A percentile compares a stretch with the other conserved stretches of the same genome.
Evolutionary conservation across 2,329 filamentous ascomycete species (phyloP).

Genomic region (Colletotrichum melonis): DNA sequence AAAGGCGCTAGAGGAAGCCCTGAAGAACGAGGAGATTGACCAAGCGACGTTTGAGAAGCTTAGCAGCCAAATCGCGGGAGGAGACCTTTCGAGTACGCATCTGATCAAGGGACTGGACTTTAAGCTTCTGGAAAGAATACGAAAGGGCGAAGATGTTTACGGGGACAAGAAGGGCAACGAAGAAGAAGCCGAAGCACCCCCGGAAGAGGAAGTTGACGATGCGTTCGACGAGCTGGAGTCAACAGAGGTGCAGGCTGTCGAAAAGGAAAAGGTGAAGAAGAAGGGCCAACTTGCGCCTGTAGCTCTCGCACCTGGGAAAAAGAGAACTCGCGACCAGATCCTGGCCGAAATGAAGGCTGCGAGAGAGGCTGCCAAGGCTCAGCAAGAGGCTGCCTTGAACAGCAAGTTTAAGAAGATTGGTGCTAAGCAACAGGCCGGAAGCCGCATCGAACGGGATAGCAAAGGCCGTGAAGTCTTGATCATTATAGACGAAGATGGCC

Average conservation of each 20-base stretch:
- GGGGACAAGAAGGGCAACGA: conserved; percentile 47
- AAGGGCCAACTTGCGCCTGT: conserved; percentile 70
- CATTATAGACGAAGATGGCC: conserved; percentile 73
- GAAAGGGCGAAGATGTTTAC: conserved; percentile 76
- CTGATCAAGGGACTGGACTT: conserved; percentile 93
- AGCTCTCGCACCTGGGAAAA: conserved; percentile 65
- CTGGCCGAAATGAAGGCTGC: conserved; percentile 74
- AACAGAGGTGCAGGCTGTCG: conserved; percentile 63
- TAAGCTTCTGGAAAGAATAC: conserved; percentile 77
- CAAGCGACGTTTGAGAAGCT: conserved; percentile 81
- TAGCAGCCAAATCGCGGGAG: conserved; percentile 82
- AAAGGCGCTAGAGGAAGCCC: conserved; percentile 81
- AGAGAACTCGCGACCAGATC: conserved; percentile 74
- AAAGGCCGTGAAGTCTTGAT: conserved; percentile 74
- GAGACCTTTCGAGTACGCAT: conserved; percentile 84
- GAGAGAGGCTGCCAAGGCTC: conserved; percentile 68
- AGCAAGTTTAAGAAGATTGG: conserved; percentile 75
- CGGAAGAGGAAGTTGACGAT: conserved; percentile 68
- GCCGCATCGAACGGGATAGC: conserved; percentile 69
- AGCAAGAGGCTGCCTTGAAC: conserved; percentile 63
- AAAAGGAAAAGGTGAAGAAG: conserved; percentile 67
- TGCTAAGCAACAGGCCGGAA: conserved; percentile 61
- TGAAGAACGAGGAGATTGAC: conserved; percentile 88
- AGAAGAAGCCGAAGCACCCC: conserved; percentile 41
- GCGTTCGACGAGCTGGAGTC: conserved; percentile 71